Evolutionary conservation across 2,329 filamentous ascomycete species (phyloP), one percentile per base, ranked within the genome.

Genomic region (Coniochaeta prunicola): DNA sequence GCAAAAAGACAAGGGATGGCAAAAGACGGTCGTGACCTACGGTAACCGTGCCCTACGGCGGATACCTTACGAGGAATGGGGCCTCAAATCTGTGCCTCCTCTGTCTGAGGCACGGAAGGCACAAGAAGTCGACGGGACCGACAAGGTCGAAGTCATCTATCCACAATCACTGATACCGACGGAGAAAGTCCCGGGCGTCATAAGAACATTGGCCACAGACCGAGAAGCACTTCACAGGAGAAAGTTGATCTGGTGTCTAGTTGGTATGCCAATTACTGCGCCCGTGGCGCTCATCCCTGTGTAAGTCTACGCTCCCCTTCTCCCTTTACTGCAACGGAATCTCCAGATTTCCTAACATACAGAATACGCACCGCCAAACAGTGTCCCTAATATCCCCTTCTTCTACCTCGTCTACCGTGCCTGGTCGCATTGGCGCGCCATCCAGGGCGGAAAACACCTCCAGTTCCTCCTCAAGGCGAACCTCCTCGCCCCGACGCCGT

Each of bases 41-140:
- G 94, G 94, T 59, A 97, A 99, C 75, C 79, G 85, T 55, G 85
- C 91, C 17, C 84, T 99, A 61, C 87, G 90, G 66, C 85, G 91
- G 62, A 96, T 99, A 67, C 90, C 94, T 2, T 97, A 90, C 71
- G 90, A 97, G 75, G 94, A 99, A 87, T 99, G 94, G 94, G 92
- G 91, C 0, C 80, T 99, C 65, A 97, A 97, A 77, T 96, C 91
- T 36, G 87, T 99, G 57, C 94, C 94, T 50, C 88, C 92, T 24
- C 79, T 96, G 65, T 91, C 86, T 45, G 77, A 84, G 59, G 82
- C 84, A 64, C 81, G 86, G 59, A 81, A 83, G 65, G 36, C 53
- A 31, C 28, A 55, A 15, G 85, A 89, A 65, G 68, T 86, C 24
- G 72, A 84, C 57, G 84, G 82, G 38, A 80, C 81, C 63, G 82